These are phyloP conservation scores for Hygrophorus russula DNA, from an alignment of 768 basidiomycete genomes.

Conservation along the genomic window DNA sequence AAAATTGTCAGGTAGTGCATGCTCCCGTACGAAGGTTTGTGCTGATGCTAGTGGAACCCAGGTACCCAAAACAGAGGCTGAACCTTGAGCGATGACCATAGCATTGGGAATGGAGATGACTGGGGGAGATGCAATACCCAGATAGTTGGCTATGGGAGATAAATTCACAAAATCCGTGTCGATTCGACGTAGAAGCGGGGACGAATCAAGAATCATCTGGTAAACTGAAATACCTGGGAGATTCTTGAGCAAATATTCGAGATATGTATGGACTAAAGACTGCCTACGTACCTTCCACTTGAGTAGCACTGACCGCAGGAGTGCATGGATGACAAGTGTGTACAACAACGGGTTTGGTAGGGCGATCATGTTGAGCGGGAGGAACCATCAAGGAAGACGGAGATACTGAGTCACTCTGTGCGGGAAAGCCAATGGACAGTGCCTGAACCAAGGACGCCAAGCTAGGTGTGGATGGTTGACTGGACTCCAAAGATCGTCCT, in stretches of 20 bases:
- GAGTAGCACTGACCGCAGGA: conserved; percentile 54
- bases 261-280: conserved; percentile 4
- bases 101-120: conserved; percentile 33
- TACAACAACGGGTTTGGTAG: conserved; percentile 32
- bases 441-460: conserved; percentile 24
- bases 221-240: conserved; percentile 60
- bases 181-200: conserved; percentile 54
- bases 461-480: conserved; percentile 10
- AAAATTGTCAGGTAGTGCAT: conserved; percentile 23
- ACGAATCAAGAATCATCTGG: conserved; percentile 48
- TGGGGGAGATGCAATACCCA: conserved; percentile 26
- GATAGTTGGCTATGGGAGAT: conserved; percentile 39
- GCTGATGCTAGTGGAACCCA: conserved; percentile 61
- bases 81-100: conserved; percentile 40
- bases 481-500: conserved; percentile 1
- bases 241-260: not conserved
- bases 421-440: conserved; percentile 27
- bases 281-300: conserved; percentile 48
- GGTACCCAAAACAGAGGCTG: conserved; percentile 42
- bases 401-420: conserved; percentile 12
- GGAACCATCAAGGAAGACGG: conserved; percentile 11
- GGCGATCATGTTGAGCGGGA: conserved; percentile 22
- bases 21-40: conserved; percentile 39
- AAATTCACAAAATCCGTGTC: conserved; percentile 76
- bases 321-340: conserved; percentile 53